Base-by-base conservation (phyloP, 148 eudicot genomes). In the Pouteria glomerata region DNA sequence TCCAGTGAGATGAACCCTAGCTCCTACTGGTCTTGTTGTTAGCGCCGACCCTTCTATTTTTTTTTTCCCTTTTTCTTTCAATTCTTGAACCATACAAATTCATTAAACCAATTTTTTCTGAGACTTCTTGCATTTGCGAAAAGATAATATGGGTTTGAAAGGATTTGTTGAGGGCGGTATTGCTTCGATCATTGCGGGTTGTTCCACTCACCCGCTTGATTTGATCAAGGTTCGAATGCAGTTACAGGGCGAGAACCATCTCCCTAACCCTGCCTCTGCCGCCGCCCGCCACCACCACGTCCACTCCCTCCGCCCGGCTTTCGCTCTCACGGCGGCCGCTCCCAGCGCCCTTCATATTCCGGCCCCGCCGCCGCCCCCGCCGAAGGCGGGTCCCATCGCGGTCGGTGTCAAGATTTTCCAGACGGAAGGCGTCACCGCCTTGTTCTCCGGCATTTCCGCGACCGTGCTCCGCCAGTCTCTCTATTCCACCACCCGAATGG, bases 211-310 rank as follows among this genome's bases (percentile, higher is more conserved):
- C 71, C 90, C 90, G 0, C 82, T 86, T 1, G 90, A 86, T 59
- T 62, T 86, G 4, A 79, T 86, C 48, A 86, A 86, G 64, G 90
- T 86, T 68, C 85, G 90, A 5, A 86, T 86, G 90, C 90, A 83
- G 52, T 80, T 86, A n/a, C 87, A 86, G 50, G 90, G 90, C 45
- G 90, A 86, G 68, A 39, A 29, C 45, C 30, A 51, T 26, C 52
- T 30, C 55, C 70, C 69, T 0, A 61, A 57, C 66, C 71, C 60
- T 8, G 37, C n/a, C n/a, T n/a, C n/a, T n/a, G n/a, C n/a, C n/a
- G n/a, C n/a, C n/a, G n/a, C n/a, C n/a, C n/a, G n/a, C n/a, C n/a
- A 41, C 53, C 73, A 42, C 2, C 66, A 69, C 23, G 11, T 57
- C 14, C 59, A 69, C 2, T 14, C 71, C 7, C 76, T 82, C 47